Evolutionary conservation across 2,329 filamentous ascomycete genomes (phyloP).

Genomic region (Colletotrichum truncatum): DNA sequence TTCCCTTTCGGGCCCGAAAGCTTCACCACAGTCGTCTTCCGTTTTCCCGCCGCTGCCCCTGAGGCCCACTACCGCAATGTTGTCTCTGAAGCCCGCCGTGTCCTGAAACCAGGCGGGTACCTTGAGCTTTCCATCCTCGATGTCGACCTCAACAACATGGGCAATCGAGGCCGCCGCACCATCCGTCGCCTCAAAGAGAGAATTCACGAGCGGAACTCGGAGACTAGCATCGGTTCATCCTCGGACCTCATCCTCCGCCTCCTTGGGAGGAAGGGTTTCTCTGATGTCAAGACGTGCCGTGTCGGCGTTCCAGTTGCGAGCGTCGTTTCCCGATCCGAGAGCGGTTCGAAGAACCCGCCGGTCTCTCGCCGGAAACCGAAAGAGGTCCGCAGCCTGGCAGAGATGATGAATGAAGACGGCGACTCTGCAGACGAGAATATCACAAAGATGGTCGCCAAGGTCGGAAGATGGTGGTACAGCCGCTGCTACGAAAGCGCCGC

Average conservation of each 20-base stretch:
- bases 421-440: constrained; percentile 83
- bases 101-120: constrained; percentile 80
- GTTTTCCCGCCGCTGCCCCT: constrained; percentile 77
- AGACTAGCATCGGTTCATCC: constrained; percentile 68
- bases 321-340: constrained; percentile 46
- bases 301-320: constrained; percentile 80
- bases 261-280: constrained; percentile 75
- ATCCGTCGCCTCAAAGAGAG: constrained; percentile 77
- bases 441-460: constrained; percentile 89
- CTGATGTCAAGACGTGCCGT: constrained; percentile 77
- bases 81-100: constrained; percentile 78
- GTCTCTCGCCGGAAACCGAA: constrained; percentile 39
- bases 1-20: constrained; percentile 82
- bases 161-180: constrained; percentile 72
- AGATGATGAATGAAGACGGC: constrained; percentile 78
- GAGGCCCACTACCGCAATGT: constrained; percentile 76
- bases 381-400: constrained; percentile 67
- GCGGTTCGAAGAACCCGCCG: constrained; percentile 22
- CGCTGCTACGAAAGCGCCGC: constrained; percentile 85
- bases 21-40: constrained; percentile 79
- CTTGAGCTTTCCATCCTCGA: constrained; percentile 84
- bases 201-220: constrained; percentile 68
- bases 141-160: constrained; percentile 85
- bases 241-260: constrained; percentile 71
- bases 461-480: constrained; percentile 96